Percentiles rank a stretch among this genome's conserved stretches.
phyloP scores from a whole-genome alignment of 106 monocot genomes.

The Iris macrosiphon region DNA sequence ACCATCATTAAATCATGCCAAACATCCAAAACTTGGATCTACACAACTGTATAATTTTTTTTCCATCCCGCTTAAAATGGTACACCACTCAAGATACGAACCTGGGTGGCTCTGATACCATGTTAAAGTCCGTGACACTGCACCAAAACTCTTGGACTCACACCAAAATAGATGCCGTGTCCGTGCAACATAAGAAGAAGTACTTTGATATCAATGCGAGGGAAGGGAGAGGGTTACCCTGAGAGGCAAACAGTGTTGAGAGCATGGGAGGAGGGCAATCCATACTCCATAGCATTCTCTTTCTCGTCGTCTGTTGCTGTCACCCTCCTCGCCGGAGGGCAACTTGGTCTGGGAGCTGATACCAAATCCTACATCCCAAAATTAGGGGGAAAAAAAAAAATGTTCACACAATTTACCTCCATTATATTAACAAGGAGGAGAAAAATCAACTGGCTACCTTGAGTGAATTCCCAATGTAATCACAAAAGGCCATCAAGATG shows the following conservation, averaged over 20 bases:
- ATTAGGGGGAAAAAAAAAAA: background rate
- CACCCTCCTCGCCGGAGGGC: slow-evolving; percentile 47
- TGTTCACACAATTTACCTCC: background rate
- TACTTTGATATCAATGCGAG: too few species aligned
- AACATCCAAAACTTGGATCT: too few species aligned
- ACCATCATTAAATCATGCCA: background rate
- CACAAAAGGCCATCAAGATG: slow-evolving; percentile 83
- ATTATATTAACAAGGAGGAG: background rate
- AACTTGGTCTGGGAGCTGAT: slow-evolving; percentile 58
- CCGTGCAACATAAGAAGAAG: too few species aligned
- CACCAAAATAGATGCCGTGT: too few species aligned
- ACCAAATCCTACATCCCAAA: slow-evolving; percentile 27
- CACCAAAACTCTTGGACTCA: too few species aligned
- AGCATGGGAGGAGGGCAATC: slow-evolving; percentile 62
- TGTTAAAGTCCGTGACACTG: too few species aligned
- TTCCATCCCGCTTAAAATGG: too few species aligned
- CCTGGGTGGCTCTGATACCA: too few species aligned
- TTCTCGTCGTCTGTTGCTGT: slow-evolving; percentile 43
- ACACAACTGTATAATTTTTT: too few species aligned
- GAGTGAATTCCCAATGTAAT: slow-evolving; percentile 69
- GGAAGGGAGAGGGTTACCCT: too few species aligned
- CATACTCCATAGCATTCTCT: slow-evolving; percentile 57
- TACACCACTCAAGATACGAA: too few species aligned
- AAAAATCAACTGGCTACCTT: slow-evolving; percentile 45
- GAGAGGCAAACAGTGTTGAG: slow-evolving; percentile 70